Evolutionary conservation across 2,329 filamentous ascomycete genomes (phyloP).

Genomic region (Colletotrichum lupini): DNA sequence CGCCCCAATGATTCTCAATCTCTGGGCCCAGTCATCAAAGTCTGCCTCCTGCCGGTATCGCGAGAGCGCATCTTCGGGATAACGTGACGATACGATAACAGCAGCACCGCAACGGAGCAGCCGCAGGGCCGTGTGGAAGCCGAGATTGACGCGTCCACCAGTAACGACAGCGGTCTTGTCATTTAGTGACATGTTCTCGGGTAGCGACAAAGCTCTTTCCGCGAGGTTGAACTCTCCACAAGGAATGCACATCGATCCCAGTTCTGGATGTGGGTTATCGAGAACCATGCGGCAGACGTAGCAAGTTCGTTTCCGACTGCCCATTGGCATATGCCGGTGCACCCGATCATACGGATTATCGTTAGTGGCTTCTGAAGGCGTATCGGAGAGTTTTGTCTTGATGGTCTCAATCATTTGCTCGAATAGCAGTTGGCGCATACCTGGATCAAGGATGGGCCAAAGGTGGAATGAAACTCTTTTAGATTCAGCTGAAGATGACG

Average conservation of each 20-base stretch:
- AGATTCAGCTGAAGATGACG: background rate
- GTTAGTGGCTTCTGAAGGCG: background rate
- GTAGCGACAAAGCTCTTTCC: conserved; percentile 42
- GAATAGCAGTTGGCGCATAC: background rate
- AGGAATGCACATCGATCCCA: conserved; percentile 44
- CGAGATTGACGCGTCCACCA: conserved; percentile 48
- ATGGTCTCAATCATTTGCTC: conserved; percentile 1
- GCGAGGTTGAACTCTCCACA: conserved; percentile 49
- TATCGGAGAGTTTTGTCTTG: background rate
- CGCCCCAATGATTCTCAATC: conserved; percentile 43
- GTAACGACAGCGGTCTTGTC: conserved; percentile 47
- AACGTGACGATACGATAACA: conserved; percentile 49
- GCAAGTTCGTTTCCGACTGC: conserved; percentile 36
- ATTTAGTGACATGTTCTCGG: conserved; percentile 40
- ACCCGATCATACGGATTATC: background rate
- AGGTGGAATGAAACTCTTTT: background rate
- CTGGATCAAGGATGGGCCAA: background rate
- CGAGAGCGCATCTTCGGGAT: conserved; percentile 46
- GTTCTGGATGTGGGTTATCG: conserved; percentile 37
- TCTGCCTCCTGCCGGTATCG: conserved; percentile 41
- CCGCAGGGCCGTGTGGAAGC: conserved; percentile 46
- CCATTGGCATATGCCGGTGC: background rate
- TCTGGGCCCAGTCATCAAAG: conserved; percentile 37
- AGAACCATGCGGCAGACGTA: conserved; percentile 45
- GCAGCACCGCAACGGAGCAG: conserved; percentile 47